Conservation (phyloP, 2,329 filamentous ascomycete genomes). For the Balansia obtecta region DNA sequence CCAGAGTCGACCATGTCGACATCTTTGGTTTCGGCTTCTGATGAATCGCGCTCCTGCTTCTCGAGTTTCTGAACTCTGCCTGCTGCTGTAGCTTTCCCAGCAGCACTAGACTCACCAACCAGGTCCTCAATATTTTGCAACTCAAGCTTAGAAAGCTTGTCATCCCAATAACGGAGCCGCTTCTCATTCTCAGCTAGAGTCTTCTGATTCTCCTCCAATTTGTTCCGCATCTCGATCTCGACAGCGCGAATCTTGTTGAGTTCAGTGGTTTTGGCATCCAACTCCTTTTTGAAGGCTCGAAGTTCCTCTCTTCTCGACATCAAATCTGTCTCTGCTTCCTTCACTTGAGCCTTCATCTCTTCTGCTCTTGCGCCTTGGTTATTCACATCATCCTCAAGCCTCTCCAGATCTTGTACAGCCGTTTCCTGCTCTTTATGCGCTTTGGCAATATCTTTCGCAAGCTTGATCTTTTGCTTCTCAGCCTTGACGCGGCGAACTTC, state of each 20-base stretch:
- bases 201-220: constrained; percentile 93
- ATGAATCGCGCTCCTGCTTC: constrained; percentile 10
- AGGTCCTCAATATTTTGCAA: constrained; percentile 72
- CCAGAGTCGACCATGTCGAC: constrained; percentile 22
- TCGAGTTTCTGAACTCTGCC: constrained; percentile 15
- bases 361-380: constrained; percentile 66
- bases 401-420: constrained; percentile 60
- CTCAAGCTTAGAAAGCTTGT: constrained; percentile 73
- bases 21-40: constrained; percentile 15
- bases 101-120: constrained; percentile 24
- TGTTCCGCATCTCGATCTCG: constrained; percentile 98
- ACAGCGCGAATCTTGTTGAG: constrained; percentile 78
- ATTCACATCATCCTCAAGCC: constrained; percentile 65
- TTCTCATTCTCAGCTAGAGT: constrained; percentile 75
- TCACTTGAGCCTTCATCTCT: constrained; percentile 58
- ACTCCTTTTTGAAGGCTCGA: constrained; percentile 63
- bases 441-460: constrained; percentile 70
- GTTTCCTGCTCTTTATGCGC: constrained; percentile 67
- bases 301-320: constrained; percentile 72
- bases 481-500: constrained; percentile 87
- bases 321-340: constrained; percentile 71
- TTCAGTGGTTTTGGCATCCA: constrained; percentile 76
- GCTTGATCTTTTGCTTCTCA: constrained; percentile 80
- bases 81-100: constrained; percentile 11
- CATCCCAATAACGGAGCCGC: constrained; percentile 72